A percentile compares a stretch with the other conserved stretches of the same genome.
These are phyloP conservation scores for Phialophora tarda DNA, from an alignment of 2,329 filamentous ascomycete genomes.

Conservation along the genomic window DNA sequence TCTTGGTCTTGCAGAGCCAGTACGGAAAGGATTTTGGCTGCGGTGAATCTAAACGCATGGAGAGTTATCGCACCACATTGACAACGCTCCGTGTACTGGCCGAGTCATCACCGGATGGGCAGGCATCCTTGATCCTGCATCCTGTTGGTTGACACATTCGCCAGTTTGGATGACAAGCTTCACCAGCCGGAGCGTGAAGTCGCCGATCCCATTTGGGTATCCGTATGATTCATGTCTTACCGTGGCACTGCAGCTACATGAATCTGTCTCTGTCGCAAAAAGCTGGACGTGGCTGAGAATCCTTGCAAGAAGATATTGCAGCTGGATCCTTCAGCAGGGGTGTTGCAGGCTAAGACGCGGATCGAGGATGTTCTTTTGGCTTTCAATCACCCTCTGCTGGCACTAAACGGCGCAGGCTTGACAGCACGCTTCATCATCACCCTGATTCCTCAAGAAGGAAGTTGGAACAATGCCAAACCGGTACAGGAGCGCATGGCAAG, in stretches of 20 bases:
- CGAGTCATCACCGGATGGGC: too few species aligned
- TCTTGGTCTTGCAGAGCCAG: neutral
- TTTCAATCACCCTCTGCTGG: neutral
- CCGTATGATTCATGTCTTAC: neutral
- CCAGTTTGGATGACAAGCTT: neutral
- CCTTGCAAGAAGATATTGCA: neutral
- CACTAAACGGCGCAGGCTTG: neutral
- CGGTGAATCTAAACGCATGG: neutral
- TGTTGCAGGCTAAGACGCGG: neutral
- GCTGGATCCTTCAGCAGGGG: neutral
- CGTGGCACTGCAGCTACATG: neutral
- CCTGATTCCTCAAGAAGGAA: conserved; percentile 5
- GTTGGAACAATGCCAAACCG: conserved; percentile 7
- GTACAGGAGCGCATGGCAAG: conserved; percentile 1
- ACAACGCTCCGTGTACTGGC: neutral
- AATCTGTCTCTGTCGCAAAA: neutral
- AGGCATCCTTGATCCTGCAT: neutral
- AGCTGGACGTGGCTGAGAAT: neutral
- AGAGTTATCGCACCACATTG: neutral
- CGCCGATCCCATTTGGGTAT: neutral
- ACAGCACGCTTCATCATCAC: neutral
- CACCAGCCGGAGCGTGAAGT: neutral
- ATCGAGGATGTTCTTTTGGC: neutral
- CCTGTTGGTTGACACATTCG: neutral
- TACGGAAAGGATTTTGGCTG: neutral